A percentile compares a stretch with the other conserved stretches of the same genome.
phyloP scores from a whole-genome alignment of 371 early-diverging fungal species.

The Mortierella polycephala region DNA sequence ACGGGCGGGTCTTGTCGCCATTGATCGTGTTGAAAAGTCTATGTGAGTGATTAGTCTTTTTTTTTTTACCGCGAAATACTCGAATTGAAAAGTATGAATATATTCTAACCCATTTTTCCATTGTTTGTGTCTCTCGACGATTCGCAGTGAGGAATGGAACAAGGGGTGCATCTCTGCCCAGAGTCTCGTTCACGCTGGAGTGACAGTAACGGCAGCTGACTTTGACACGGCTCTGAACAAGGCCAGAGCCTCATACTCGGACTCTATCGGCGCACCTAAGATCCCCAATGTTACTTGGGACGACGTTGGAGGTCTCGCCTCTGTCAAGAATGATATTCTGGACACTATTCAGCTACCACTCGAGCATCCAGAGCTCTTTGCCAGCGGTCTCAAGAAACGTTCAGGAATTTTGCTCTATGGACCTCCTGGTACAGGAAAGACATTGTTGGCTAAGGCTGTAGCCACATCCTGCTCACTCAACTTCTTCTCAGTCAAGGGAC shows the following conservation, averaged over 20 bases:
- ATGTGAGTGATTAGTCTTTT: slow-evolving; percentile 55
- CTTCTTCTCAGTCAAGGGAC: slow-evolving; percentile 99
- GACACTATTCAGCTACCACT: slow-evolving; percentile 99
- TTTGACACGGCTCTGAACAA: slow-evolving; percentile 82
- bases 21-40: slow-evolving; percentile 70
- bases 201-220: slow-evolving; percentile 79
- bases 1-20: slow-evolving; percentile 75
- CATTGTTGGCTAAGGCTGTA: slow-evolving; percentile 99
- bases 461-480: slow-evolving; percentile 98
- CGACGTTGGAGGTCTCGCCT: slow-evolving; percentile 99
- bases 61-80: too few species aligned
- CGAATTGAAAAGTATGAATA: too few species aligned
- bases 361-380: slow-evolving; percentile 97
- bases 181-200: slow-evolving; percentile 76
- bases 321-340: slow-evolving; percentile 96
- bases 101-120: neutral
- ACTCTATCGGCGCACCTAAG: slow-evolving; percentile 95
- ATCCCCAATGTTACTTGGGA: slow-evolving; percentile 98
- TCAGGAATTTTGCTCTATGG: slow-evolving; percentile 96
- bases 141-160: slow-evolving; percentile 44
- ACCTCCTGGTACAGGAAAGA: slow-evolving; percentile 99
- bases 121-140: neutral
- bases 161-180: slow-evolving; percentile 48
- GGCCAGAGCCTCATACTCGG: slow-evolving; percentile 87
- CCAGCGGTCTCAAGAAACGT: slow-evolving; percentile 96